phyloP scores from a whole-genome alignment of 148 eudicot genomes.

The Rhododendron ferrugineum region DNA sequence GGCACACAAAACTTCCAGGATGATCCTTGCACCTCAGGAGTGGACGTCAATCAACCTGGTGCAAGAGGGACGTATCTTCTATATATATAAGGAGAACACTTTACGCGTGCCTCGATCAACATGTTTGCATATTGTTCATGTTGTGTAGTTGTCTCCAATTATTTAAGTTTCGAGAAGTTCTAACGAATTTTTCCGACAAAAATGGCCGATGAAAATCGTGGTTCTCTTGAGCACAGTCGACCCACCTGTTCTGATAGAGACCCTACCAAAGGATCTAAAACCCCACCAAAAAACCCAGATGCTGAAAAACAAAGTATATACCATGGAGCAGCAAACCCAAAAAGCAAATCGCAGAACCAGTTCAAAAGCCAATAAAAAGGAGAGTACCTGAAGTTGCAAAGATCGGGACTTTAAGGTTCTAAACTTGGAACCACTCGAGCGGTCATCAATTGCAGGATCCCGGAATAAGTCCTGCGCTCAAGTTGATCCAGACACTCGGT shows the following conservation, averaged over 20 bases:
- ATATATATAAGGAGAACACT: background rate
- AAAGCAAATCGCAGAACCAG: conserved; percentile 29
- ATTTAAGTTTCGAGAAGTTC: background rate
- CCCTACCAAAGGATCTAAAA: conserved; percentile 33
- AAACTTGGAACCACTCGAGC: background rate
- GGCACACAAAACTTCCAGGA: background rate
- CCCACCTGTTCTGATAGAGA: conserved; percentile 29
- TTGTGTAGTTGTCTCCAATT: background rate
- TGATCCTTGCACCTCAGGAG: background rate
- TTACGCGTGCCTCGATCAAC: background rate
- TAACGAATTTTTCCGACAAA: background rate
- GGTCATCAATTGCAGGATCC: no score
- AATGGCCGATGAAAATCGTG: conserved; percentile 27
- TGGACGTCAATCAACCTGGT: background rate
- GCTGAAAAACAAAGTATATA: conserved; percentile 21
- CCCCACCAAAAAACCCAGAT: conserved; percentile 26
- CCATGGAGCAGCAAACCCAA: conserved; percentile 26
- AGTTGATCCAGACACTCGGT: no score
- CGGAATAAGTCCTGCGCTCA: no score
- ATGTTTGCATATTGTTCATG: background rate
- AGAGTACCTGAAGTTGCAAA: conserved; percentile 35
- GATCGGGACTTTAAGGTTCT: conserved; percentile 32
- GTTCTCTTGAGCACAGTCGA: conserved; percentile 48
- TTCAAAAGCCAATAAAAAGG: conserved; percentile 24
- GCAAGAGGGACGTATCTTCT: background rate